These are phyloP conservation scores for Chamaecrista fasciculata DNA, from an alignment of 306 rosid genomes.

Conservation along the genomic window DNA sequence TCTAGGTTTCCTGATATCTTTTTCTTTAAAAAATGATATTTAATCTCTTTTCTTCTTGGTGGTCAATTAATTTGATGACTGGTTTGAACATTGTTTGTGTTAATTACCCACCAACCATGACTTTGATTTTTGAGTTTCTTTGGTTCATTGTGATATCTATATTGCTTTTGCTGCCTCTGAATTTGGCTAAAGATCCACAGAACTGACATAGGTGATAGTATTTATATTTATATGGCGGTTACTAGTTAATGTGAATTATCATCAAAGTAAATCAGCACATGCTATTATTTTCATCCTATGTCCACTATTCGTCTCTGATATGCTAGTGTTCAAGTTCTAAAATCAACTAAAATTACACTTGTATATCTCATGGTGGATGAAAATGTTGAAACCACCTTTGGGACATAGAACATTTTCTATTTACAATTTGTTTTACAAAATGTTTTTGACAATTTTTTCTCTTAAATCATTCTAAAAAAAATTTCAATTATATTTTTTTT, in stretches of 20 bases:
- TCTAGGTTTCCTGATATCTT: neutral
- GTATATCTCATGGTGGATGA: neutral
- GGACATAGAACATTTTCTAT: too few relatives aligned
- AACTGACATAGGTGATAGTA: constrained; percentile 11
- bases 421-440: too few relatives aligned
- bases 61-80: neutral
- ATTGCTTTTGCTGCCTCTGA: neutral
- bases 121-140: neutral
- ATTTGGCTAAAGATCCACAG: neutral
- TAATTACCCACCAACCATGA: neutral
- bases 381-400: too few relatives aligned
- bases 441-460: too few relatives aligned
- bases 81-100: neutral
- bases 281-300: neutral
- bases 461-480: too few relatives aligned
- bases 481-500: too few relatives aligned
- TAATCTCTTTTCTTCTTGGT: neutral
- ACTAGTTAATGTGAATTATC: neutral
- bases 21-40: neutral
- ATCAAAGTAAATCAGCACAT: neutral
- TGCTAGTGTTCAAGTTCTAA: too few relatives aligned
- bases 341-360: neutral
- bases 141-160: neutral
- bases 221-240: neutral
- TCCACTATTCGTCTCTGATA: neutral